Base-by-base conservation (phyloP, 768 basidiomycete genomes). In the Gloeostereum incarnatum region DNA sequence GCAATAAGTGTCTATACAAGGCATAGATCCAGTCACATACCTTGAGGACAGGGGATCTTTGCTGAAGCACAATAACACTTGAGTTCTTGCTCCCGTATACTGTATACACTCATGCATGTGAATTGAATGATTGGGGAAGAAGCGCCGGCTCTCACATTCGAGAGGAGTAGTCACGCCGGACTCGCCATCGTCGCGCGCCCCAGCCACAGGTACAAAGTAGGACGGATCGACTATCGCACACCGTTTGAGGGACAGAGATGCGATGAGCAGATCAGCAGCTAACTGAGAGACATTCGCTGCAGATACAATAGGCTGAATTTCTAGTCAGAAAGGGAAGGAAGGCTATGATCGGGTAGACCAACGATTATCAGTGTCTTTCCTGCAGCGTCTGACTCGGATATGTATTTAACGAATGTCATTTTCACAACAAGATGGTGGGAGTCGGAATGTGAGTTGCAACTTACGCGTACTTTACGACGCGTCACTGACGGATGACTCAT, bases 221-320 rank as follows among this genome's bases (percentile, higher is more conserved):
- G 59, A 62, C 14, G 78, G 60, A 48, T 88, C 76, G 33, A 89
- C 66, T 7, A 74, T 57, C 23, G 80, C 88, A 6, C 87, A 58
- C 32, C 70, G 64, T 36, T 62, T 55, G 16, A 91, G 66, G 21
- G 64, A 65, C 33, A 86, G 62, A 1, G 81, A 78, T 4, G 79
- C 57, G 44, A 88, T 78, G 43, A 91, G 59, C 13, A 91, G 59
- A 57, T 91, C 87, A 7, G 63, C 75, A 0, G 85, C 74, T 9
- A 91, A 66, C 50, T 91, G 87, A n/a, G 77, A 67, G 30, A 90
- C 71, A 59, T 90, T 90, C 34, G 82, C 87, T 8, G 75, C 73
- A 4, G 87, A 88, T 8, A 90, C 83, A 31, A 87, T 52, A 23
- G 88, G 86, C 73, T 75, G 45, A n/a, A n/a, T 30, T 18, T 35